A percentile compares a stretch with the other conserved stretches of the same genome.
Conservation (phyloP, 75 land plant species). For the Gnetum montanum region DNA sequence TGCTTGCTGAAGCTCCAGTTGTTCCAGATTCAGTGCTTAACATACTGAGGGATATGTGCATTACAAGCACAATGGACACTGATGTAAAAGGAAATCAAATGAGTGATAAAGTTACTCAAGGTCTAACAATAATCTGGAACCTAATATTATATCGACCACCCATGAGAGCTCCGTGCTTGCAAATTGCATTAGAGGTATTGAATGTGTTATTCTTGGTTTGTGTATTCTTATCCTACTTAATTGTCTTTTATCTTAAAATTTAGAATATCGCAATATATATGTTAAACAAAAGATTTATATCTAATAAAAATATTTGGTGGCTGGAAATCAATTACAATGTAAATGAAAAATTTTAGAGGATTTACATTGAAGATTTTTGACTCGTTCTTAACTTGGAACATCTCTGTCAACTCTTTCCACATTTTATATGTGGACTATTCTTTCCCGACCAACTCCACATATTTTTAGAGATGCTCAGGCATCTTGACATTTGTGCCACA, state of each 20-base stretch:
- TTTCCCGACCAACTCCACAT: too few species aligned
- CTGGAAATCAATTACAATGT: too few species aligned
- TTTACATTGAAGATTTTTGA: too few species aligned
- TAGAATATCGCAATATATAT: too few species aligned
- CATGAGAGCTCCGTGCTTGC: constrained; percentile 59
- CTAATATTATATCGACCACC: constrained; percentile 82
- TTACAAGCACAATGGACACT: constrained; percentile 25
- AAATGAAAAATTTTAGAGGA: too few species aligned
- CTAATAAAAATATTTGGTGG: too few species aligned
- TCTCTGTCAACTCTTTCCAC: too few species aligned
- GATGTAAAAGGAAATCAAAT: constrained; percentile 34
- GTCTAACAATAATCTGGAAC: constrained; percentile 82
- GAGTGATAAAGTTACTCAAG: constrained; percentile 92
- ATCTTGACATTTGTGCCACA: too few species aligned
- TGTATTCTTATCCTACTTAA: background rate
- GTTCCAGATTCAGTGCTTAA: constrained; percentile 57
- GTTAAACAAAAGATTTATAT: too few species aligned
- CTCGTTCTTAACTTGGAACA: too few species aligned
- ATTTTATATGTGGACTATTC: too few species aligned
- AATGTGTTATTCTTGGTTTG: constrained; percentile 6
- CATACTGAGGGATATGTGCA: constrained; percentile 68
- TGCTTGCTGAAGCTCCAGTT: constrained; percentile 75
- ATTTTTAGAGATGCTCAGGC: too few species aligned
- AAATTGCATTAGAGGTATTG: constrained; percentile 88
- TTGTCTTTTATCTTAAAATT: background rate